These are phyloP conservation scores for Ceratocystiopsis sp. DNA, from an alignment of 2,329 filamentous ascomycete genomes.

Conservation along the genomic window DNA sequence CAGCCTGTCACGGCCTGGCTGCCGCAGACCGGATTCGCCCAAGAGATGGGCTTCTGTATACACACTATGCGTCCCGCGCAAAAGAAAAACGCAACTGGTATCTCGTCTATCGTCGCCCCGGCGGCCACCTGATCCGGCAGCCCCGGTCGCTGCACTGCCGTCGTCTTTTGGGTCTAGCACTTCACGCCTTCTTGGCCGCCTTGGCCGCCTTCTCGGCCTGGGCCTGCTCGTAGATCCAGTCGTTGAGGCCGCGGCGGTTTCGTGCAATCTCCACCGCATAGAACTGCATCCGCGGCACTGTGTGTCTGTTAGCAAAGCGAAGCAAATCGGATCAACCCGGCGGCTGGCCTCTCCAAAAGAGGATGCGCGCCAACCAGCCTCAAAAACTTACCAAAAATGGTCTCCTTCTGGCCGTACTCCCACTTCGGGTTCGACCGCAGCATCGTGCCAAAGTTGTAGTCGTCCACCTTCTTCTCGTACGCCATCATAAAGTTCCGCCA, in stretches of 20 bases:
- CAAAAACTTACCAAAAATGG: constrained; percentile 66
- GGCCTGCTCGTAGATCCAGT: constrained; percentile 87
- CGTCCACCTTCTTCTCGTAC: constrained; percentile 89
- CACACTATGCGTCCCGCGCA: no score
- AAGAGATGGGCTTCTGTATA: no score
- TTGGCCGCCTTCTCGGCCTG: constrained; percentile 35
- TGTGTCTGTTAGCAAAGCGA: constrained; percentile 3
- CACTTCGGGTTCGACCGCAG: constrained; percentile 58
- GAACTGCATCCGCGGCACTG: constrained; percentile 39
- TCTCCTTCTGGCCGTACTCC: constrained; percentile 78
- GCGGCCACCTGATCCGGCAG: no score
- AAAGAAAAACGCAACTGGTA: no score
- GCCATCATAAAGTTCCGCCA: constrained; percentile 90
- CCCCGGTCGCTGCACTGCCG: no score
- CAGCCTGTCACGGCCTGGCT: no score
- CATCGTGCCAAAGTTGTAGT: constrained; percentile 97
- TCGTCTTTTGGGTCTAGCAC: no score
- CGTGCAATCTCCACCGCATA: constrained; percentile 39
- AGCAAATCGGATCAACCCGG: background rate
- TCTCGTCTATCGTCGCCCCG: no score
- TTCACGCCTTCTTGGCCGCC: background rate
- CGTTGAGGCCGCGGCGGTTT: constrained; percentile 80
- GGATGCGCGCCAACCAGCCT: background rate
- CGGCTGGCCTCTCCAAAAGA: no score
- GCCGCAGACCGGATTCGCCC: no score